Evolutionary conservation across 2,329 filamentous ascomycete genomes (phyloP), one percentile per base, ranked within the genome.

Genomic region (Microdochium nivale): DNA sequence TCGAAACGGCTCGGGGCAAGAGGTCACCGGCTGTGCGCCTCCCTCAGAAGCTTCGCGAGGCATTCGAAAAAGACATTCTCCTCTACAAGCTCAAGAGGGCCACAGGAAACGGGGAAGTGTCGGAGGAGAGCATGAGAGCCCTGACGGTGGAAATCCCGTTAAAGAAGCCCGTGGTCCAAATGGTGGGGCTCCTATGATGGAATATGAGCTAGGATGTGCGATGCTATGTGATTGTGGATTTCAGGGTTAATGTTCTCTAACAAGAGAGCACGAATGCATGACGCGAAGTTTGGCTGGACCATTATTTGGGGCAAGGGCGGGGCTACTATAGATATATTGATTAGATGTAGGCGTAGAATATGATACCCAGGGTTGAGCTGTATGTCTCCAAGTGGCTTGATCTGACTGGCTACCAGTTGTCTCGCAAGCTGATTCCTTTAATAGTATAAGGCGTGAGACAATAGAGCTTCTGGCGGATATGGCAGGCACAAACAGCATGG

Each of bases 21-120:
- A 49, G 27, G 51, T 53, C 16, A 35, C 59, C 59, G n/a, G 35
- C 51, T 10, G 54, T 49, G 13, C 7, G 2, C 1, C 48, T 66
- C 2, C 51, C 21, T 8, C 21, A n/a, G 4, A 67, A 62, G 47
- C 57, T 66, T 2, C 30, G 35, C 10, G 59, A 64, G 51, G 64
- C 64, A 1, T 53, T 59, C 32, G 40, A 54, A 3, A 55, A 59
- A 55, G 64, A 67, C 48, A 37, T 49, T 32, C 14, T 19, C 40
- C 19, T 44, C 5, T 32, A 48, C 50, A 40, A 33, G 46, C n/a
- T 51, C n/a, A 21, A 19, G 13, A 44, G 23, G 13, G 40, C 7
- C 16, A 44, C 16, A 13, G 40, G 23, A 19, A 44, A 44, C 7
- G n/a, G n/a, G 3, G 40, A 44, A 5, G 40, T 44, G 40, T 19